A percentile compares a stretch with the other conserved stretches of the same genome.
Evolutionary conservation across 257 asterid species (phyloP).

Genomic region (Przewalskia tangutica): DNA sequence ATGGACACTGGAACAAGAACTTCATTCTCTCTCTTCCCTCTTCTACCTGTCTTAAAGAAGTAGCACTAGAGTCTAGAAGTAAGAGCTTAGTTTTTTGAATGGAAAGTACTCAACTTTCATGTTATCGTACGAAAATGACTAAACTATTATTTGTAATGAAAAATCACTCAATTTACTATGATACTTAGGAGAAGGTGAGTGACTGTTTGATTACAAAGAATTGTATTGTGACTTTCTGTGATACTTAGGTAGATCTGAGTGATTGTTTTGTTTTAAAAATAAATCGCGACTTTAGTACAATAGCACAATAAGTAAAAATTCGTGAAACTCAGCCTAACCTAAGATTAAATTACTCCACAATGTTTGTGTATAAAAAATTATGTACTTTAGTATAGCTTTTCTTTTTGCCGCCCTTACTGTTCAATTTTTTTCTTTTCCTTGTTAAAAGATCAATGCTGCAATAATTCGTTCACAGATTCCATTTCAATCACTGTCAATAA

Average conservation of each 20-base stretch:
- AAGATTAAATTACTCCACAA: not conserved
- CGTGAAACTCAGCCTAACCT: not conserved
- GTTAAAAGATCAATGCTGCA: not conserved
- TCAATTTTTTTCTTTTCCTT: not conserved
- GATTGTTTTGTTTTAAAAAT: not conserved
- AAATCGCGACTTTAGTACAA: not conserved
- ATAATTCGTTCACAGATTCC: not conserved
- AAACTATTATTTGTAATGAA: not conserved
- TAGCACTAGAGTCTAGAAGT: not conserved
- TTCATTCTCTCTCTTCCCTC: constrained; percentile 6
- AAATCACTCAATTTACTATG: not conserved
- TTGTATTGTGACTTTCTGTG: not conserved
- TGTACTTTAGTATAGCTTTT: not conserved
- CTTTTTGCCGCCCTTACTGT: not conserved
- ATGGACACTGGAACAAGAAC: constrained; percentile 24
- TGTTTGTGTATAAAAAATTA: not conserved
- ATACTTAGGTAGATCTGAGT: not conserved
- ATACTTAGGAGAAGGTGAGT: not conserved
- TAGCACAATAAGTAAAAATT: not conserved
- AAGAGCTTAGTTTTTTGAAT: not conserved
- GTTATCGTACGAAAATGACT: not conserved
- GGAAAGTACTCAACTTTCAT: not conserved
- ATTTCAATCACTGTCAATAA: not conserved
- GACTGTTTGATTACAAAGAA: not conserved
- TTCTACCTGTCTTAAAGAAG: not conserved